Percentiles rank a stretch among this genome's conserved stretches.
Conservation (phyloP, 148 eudicot species). For the Selenicereus undatus region DNA sequence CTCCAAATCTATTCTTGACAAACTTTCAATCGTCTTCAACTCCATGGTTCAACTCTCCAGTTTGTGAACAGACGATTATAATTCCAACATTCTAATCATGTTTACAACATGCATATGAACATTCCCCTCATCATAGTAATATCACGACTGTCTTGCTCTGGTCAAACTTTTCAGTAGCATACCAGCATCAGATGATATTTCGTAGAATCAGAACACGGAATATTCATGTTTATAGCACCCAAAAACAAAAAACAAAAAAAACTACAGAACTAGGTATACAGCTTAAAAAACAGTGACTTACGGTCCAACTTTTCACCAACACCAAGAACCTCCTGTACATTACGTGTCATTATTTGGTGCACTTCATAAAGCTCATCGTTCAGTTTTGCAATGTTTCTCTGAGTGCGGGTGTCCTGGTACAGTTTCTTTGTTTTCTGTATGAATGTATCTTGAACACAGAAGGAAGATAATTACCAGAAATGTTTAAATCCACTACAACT, state of each 20-base stretch:
- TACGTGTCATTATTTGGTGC: constrained; percentile 98
- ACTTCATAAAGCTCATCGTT: constrained; percentile 98
- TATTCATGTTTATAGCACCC: too few species aligned
- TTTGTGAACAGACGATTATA: not conserved
- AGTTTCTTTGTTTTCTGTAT: constrained; percentile 91
- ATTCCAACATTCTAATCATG: not conserved
- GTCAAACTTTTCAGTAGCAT: not conserved
- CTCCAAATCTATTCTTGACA: not conserved
- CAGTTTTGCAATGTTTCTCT: constrained; percentile 83
- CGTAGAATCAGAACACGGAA: not conserved
- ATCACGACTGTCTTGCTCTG: not conserved
- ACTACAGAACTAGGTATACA: not conserved
- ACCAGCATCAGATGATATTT: not conserved
- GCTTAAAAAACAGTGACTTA: constrained; percentile 41
- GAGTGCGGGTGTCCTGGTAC: constrained; percentile 92
- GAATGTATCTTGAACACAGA: constrained; percentile 61
- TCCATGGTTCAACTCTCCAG: not conserved
- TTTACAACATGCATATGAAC: not conserved
- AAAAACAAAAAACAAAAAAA: not conserved
- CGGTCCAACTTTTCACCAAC: constrained; percentile 99
- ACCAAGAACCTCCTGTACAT: constrained; percentile 98
- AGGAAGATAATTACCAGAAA: not conserved
- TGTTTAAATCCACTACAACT: not conserved
- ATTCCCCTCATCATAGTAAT: not conserved
- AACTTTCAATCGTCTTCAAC: not conserved